A percentile compares a stretch with the other conserved stretches of the same genome.
phyloP scores from a whole-genome alignment of 257 asterid genomes.

The Osmanthus fragrans region DNA sequence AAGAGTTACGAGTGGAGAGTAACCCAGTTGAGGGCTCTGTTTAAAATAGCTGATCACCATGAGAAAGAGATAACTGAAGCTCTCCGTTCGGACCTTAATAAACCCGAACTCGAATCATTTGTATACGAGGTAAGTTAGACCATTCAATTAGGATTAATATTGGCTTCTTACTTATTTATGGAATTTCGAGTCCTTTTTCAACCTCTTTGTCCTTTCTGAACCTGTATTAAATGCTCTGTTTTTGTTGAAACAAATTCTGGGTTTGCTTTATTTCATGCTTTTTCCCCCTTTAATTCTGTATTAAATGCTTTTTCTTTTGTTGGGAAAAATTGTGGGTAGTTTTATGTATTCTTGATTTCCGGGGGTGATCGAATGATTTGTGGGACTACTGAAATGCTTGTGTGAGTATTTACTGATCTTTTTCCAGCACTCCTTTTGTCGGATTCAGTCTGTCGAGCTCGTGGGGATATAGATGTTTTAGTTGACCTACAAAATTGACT shows the following conservation, averaged over 20 bases:
- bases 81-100: not conserved
- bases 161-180: not conserved
- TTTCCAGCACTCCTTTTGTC: not conserved
- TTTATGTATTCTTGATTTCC: not conserved
- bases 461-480: no score
- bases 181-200: not conserved
- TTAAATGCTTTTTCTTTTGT: not conserved
- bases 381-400: not conserved
- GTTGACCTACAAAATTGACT: no score
- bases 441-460: no score
- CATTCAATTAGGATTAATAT: not conserved
- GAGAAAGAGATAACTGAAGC: not conserved
- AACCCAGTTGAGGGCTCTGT: not conserved
- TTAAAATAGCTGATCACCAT: not conserved
- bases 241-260: not conserved
- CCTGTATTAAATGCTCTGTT: not conserved
- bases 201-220: not conserved
- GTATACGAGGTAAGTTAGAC: not conserved
- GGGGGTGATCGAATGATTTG: not conserved
- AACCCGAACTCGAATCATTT: not conserved
- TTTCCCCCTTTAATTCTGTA: not conserved
- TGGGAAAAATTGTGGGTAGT: not conserved
- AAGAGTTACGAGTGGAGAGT: conserved; percentile 4
- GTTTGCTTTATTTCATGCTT: not conserved
- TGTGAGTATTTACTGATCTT: not conserved